Conservation (phyloP, 208 protist species). For the Leishmania gerbilli region DNA sequence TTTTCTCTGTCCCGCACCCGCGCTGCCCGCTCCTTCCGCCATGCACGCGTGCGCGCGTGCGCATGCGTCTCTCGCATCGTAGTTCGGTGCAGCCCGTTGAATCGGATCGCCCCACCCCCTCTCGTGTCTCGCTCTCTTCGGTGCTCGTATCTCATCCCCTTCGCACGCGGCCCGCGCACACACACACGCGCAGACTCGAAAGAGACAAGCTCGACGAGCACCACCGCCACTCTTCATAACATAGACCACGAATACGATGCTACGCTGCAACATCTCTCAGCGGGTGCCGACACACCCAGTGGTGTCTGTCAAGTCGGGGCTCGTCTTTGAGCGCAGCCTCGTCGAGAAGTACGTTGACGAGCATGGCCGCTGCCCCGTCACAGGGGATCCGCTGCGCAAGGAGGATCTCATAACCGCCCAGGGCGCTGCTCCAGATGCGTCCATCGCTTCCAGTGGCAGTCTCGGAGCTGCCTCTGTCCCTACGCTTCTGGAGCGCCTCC, state of each 20-base stretch:
- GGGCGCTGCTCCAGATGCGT: constrained; percentile 16
- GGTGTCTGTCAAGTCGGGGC: constrained; percentile 91
- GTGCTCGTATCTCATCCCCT: background rate
- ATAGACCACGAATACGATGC: constrained; percentile 18
- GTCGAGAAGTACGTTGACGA: constrained; percentile 96
- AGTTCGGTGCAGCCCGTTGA: background rate
- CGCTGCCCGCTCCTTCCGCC: background rate
- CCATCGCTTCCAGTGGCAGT: constrained; percentile 26
- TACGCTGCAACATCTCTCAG: constrained; percentile 88
- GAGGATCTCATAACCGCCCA: constrained; percentile 92
- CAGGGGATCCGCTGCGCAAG: constrained; percentile 74
- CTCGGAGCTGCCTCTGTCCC: constrained; percentile 86
- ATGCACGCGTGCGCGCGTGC: background rate
- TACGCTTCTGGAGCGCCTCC: constrained; percentile 93
- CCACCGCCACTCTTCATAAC: background rate
- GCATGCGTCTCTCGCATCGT: background rate
- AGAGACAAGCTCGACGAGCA: background rate
- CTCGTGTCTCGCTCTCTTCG: background rate
- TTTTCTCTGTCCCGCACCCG: background rate
- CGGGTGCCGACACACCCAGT: constrained; percentile 94
- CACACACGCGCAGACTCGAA: background rate
- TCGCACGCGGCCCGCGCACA: background rate
- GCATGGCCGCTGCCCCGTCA: constrained; percentile 95
- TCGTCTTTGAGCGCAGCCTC: constrained; percentile 96
- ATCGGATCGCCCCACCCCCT: background rate